These are phyloP conservation scores for Ustilago xerochloae DNA, from an alignment of 1,284 basidiomycete species.

Conservation along the genomic window DNA sequence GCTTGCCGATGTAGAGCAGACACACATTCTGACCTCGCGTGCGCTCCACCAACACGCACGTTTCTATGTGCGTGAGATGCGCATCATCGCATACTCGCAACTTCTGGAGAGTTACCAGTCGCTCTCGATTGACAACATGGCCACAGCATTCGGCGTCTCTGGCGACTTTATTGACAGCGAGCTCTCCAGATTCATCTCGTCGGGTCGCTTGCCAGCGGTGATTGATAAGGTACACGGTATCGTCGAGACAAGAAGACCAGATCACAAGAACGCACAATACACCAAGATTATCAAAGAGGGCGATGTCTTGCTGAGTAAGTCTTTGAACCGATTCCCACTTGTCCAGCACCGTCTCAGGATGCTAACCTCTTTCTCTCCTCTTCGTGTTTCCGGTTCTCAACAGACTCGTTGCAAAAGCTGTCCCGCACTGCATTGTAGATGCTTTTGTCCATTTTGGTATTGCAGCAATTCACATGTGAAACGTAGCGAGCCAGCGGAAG, in stretches of 20 bases:
- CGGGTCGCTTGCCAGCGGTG: constrained; percentile 85
- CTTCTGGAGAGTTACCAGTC: constrained; percentile 90
- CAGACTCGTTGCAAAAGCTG: constrained; percentile 66
- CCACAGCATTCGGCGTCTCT: constrained; percentile 88
- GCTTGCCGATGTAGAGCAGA: constrained; percentile 85
- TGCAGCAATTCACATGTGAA: not conserved
- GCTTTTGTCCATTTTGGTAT: not conserved
- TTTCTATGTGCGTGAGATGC: constrained; percentile 94
- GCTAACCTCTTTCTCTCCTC: not conserved
- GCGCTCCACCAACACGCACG: constrained; percentile 86
- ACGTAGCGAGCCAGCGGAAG: not conserved
- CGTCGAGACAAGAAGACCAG: constrained; percentile 90
- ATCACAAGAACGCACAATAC: constrained; percentile 86
- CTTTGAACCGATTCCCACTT: not conserved
- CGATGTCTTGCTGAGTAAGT: constrained; percentile 80
- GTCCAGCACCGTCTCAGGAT: not conserved
- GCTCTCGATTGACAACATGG: constrained; percentile 87
- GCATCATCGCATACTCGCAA: constrained; percentile 92
- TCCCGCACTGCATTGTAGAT: constrained; percentile 65
- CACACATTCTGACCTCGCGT: constrained; percentile 85
- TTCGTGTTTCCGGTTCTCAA: not conserved
- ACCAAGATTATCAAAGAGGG: constrained; percentile 88
- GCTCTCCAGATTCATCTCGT: constrained; percentile 90
- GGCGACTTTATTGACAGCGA: constrained; percentile 87
- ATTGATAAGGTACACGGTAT: constrained; percentile 91